A percentile compares a stretch with the other conserved stretches of the same genome.
Conservation (phyloP, 1,284 basidiomycete genomes). For the Abortiporus biennis region DNA sequence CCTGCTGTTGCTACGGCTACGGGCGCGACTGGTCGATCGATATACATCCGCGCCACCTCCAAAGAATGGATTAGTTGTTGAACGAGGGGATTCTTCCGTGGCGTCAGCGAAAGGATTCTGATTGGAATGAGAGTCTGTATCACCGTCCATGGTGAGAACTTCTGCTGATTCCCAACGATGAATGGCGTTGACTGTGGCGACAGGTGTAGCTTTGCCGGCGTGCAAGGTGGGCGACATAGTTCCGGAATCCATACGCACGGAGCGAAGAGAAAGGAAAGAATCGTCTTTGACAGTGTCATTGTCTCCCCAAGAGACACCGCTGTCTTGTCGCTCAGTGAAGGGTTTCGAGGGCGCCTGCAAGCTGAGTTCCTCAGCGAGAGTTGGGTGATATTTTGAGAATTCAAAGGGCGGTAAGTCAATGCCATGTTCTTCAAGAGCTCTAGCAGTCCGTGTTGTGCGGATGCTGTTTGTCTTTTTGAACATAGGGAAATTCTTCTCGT, state of each 20-base stretch:
- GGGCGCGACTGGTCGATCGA: constrained; percentile 17
- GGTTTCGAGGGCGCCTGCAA: constrained; percentile 33
- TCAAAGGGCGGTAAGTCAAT: constrained; percentile 30
- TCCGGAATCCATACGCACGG: constrained; percentile 38
- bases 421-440: constrained; percentile 27
- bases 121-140: constrained; percentile 18
- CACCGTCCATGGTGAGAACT: constrained; percentile 43
- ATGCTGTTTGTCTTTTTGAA: constrained; percentile 61
- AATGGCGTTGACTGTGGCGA: constrained; percentile 37
- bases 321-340: constrained; percentile 32
- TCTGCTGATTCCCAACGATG: constrained; percentile 72
- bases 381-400: constrained; percentile 45
- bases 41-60: constrained; percentile 32
- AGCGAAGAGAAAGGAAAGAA: constrained; percentile 44
- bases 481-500: constrained; percentile 37
- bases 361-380: constrained; percentile 45
- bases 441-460: constrained; percentile 33
- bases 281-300: constrained; percentile 40
- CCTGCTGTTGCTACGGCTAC: constrained; percentile 22
- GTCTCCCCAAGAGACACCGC: constrained; percentile 49
- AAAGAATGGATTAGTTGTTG: constrained; percentile 62
- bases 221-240: constrained; percentile 34
- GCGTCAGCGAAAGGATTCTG: constrained; percentile 39
- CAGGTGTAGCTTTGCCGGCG: constrained; percentile 55
- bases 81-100: constrained; percentile 26